Evolutionary conservation across 495 filamentous ascomycete genomes (phyloP), one percentile per base, ranked within the genome.

Genomic region (Daldinia loculata): DNA sequence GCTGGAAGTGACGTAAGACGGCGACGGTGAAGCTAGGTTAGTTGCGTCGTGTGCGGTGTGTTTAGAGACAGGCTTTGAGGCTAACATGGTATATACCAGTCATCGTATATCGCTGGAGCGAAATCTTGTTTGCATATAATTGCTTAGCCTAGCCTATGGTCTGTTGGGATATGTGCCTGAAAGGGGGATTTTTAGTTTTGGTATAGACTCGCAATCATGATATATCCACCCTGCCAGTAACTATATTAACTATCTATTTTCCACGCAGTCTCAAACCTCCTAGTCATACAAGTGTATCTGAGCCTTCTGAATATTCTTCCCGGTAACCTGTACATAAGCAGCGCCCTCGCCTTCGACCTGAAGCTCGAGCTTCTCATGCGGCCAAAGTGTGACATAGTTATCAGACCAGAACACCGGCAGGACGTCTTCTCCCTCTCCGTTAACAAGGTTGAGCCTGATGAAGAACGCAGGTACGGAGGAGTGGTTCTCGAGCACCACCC

Each of bases 301-400:
- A 29, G 45, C 43, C 12, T 59, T 64, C 9, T 53, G 48, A 15
- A 80, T 67, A 39, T 79, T 80, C 64, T 59, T 70, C 22, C 79
- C 77, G 11, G 30, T 74, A 12, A 79, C 61, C 27, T 77, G 66
- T 8, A 80, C 59, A 11, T 61, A 66, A 27, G 57, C 67, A 12
- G 56, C 69, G 3, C 73, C 56, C 61, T 67, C 57, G 4, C 67
- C 79, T 72, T 60, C 57, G 11, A 71, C 62, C 36, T 67, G 56
- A 34, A 80, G 29, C 70, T 75, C 57, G 4, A 88, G 22, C 58
- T 78, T 84, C 76, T 91, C 89, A 14, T 78, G 69, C 5, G 88
- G 87, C 78, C 84, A 89, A 11, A 91, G 74, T 1, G 88, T 89
- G 14, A 90, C 77, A 64, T 90, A 90, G 55, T 90, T 90, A 66